phyloP scores from a whole-genome alignment of 1,284 basidiomycete species.

The Apiotrichum domesticum region DNA sequence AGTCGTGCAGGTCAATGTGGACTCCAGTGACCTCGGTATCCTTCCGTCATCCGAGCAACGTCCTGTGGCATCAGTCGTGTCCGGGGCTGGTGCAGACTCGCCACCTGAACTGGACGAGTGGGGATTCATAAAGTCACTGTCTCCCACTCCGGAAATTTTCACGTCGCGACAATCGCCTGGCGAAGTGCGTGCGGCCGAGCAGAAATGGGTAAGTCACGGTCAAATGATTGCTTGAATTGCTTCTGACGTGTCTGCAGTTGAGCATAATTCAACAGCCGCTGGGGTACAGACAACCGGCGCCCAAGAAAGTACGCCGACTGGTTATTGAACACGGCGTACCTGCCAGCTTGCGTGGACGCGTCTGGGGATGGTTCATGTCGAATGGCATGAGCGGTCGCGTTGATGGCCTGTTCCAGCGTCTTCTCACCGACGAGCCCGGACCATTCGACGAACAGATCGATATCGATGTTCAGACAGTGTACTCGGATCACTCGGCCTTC shows the following conservation, averaged over 20 bases:
- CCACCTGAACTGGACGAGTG: constrained; percentile 42
- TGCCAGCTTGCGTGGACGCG: constrained; percentile 70
- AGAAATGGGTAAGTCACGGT: constrained; percentile 36
- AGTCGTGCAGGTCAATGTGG: background rate
- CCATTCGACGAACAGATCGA: constrained; percentile 57
- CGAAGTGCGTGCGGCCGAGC: constrained; percentile 36
- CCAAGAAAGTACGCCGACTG: constrained; percentile 75
- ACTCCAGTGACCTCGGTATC: constrained; percentile 8
- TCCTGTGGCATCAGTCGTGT: background rate
- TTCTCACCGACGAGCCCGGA: constrained; percentile 58
- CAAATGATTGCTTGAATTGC: constrained; percentile 1
- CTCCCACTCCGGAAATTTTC: constrained; percentile 38
- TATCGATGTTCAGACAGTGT: constrained; percentile 52
- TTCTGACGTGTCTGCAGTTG: constrained; percentile 49
- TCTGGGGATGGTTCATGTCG: constrained; percentile 70
- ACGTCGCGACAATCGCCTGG: constrained; percentile 23
- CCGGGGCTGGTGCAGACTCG: constrained; percentile 1
- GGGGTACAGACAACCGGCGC: constrained; percentile 63
- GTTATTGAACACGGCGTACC: constrained; percentile 72
- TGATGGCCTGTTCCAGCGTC: constrained; percentile 62
- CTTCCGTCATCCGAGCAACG: background rate
- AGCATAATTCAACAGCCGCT: constrained; percentile 59
- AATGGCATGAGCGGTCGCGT: constrained; percentile 65
- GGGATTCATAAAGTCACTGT: constrained; percentile 39
- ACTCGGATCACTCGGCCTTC: constrained; percentile 41